phyloP scores from a whole-genome alignment of 2,329 filamentous ascomycete genomes.

The Ascochyta rabiei region DNA sequence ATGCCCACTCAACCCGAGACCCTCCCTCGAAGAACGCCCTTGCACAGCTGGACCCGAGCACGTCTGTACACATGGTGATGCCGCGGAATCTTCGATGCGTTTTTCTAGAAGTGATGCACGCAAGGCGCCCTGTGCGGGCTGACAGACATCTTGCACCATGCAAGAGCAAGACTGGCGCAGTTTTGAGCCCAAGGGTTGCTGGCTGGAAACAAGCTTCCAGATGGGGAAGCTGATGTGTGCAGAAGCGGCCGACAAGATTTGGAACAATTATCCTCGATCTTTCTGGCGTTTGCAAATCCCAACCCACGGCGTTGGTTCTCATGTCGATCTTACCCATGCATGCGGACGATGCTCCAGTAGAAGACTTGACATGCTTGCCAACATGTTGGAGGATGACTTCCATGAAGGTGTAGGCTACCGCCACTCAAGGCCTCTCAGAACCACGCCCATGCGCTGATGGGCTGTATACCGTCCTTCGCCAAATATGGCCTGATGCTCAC shows the following conservation, averaged over 20 bases:
- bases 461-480: neutral
- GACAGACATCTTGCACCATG: neutral
- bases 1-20: slow-evolving; percentile 14
- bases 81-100: slow-evolving; percentile 13
- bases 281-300: neutral
- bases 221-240: slow-evolving; percentile 8
- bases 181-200: neutral
- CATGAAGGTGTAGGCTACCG: neutral
- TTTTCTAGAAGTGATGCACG: slow-evolving; percentile 18
- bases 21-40: slow-evolving; percentile 1
- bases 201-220: neutral
- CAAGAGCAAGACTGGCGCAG: neutral
- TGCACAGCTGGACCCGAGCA: slow-evolving; percentile 2
- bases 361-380: slow-evolving; percentile 2
- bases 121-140: slow-evolving; percentile 10
- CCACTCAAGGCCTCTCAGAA: neutral
- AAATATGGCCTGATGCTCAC: slow-evolving; percentile 14
- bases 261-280: slow-evolving; percentile 1
- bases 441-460: neutral
- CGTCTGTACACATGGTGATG: slow-evolving; percentile 8
- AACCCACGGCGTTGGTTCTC: slow-evolving; percentile 3
- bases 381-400: neutral
- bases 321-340: slow-evolving; percentile 8
- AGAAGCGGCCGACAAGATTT: slow-evolving; percentile 3
- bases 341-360: slow-evolving; percentile 1